A percentile compares a stretch with the other conserved stretches of the same genome.
phyloP scores from a whole-genome alignment of 2,329 filamentous ascomycete genomes.

The Arachnomyces sp. region DNA sequence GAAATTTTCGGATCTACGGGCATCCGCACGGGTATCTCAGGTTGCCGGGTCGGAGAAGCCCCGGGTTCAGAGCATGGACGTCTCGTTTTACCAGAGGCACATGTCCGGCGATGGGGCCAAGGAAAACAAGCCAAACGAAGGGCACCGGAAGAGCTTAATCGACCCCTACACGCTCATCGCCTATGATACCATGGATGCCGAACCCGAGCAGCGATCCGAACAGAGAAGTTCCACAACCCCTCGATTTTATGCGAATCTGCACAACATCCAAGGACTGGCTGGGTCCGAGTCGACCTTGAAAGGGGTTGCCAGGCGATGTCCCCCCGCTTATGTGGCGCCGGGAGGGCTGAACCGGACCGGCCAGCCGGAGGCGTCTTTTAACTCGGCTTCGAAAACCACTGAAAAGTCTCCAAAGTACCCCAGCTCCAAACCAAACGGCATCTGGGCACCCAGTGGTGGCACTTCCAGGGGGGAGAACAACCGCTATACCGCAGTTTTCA shows the following conservation, averaged over 20 bases:
- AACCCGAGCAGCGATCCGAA: too few relatives aligned
- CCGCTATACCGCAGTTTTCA: neutral
- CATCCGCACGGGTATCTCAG: slow-evolving; percentile 5
- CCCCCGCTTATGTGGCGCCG: too few relatives aligned
- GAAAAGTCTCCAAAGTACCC: neutral
- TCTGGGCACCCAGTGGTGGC: neutral
- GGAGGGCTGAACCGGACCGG: too few relatives aligned
- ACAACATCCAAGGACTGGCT: too few relatives aligned
- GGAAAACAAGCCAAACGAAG: slow-evolving; percentile 1
- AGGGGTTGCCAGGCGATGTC: too few relatives aligned
- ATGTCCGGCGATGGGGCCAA: slow-evolving; percentile 1
- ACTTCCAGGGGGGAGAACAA: neutral
- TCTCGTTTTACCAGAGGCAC: neutral
- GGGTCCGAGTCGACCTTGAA: too few relatives aligned
- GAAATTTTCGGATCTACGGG: slow-evolving; percentile 12
- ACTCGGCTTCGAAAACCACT: neutral
- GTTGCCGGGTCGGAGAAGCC: neutral
- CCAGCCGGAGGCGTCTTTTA: neutral
- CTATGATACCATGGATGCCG: too few relatives aligned
- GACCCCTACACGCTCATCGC: too few relatives aligned
- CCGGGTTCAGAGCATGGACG: neutral
- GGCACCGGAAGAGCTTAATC: too few relatives aligned
- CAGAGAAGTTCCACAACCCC: too few relatives aligned
- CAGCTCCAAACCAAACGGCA: neutral
- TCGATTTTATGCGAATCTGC: too few relatives aligned